Evolutionary conservation across 225 moss, liverwort and hornwort species (phyloP).

Genomic region (Marchantia polymorpha): DNA sequence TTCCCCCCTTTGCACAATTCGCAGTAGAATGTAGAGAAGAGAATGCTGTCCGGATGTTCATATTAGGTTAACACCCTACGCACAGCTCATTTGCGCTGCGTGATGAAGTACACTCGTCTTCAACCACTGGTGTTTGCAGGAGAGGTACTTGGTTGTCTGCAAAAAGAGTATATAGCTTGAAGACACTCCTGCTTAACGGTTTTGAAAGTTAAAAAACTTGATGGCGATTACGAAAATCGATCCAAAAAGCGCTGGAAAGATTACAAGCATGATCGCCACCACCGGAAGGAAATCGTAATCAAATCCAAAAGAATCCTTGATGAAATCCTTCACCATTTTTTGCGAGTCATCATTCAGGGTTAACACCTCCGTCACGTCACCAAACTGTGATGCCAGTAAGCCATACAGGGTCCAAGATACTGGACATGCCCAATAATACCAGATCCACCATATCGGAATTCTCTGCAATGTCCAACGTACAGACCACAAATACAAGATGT

Average conservation of each 20-base stretch:
- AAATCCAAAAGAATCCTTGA: constrained; percentile 29
- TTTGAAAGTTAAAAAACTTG: constrained; percentile 39
- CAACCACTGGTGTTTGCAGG: no score
- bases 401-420: constrained; percentile 42
- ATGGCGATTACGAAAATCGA: constrained; percentile 33
- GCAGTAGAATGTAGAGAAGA: background rate
- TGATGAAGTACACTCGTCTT: no score
- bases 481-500: constrained; percentile 14
- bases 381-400: constrained; percentile 34
- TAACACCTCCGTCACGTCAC: background rate
- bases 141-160: no score
- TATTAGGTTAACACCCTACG: no score
- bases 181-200: constrained; percentile 2
- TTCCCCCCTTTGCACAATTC: background rate
- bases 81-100: no score
- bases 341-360: background rate
- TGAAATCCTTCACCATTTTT: constrained; percentile 9
- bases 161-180: no score
- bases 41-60: background rate
- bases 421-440: constrained; percentile 43
- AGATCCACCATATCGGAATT: constrained; percentile 41
- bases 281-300: constrained; percentile 28
- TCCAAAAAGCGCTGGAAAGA: constrained; percentile 34
- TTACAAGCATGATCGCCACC: constrained; percentile 21
- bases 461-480: constrained; percentile 7